Base-by-base conservation (phyloP, 2,329 filamentous ascomycete species). In the Colletotrichum gloeosporioides region DNA sequence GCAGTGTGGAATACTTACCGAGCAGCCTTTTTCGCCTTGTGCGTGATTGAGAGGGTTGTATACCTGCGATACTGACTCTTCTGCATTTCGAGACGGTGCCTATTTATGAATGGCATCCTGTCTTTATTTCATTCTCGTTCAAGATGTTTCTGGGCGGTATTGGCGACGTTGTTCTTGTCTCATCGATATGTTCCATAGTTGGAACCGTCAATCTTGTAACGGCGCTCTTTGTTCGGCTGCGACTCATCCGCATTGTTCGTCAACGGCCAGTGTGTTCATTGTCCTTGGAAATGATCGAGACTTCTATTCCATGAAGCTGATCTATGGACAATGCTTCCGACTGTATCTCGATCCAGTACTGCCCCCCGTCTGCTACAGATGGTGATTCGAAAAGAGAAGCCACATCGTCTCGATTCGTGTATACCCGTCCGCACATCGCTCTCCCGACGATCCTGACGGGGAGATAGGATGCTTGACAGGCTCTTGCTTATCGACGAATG, bases 71-170 rank as follows among this genome's bases (percentile, higher is more conserved):
- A 4, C 18, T 32, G 16, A 16, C 15, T 63, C 18, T 36, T 18
- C 59, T 13, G 25, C 55, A 18, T 44, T 6, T 29, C 15, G 16
- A 80, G 80, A 82, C 82, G 6, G 29, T 72, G 16, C 25, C 32
- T 65, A 49, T 69, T 55, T 55, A 75, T 70, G 53, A 34, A 29
- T n/a, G 13, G 55, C 18, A 13, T 63, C 15, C 18, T 74, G 44
- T 2, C 10, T 55, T 63, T 9, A 6, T 53, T 39, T 12, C 34
- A 36, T 15, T 70, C 36, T 16, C 9, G 25, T 8, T 18, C 57
- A 61, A 39, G 53, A 55, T 13, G 29, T 12, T 31, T 68, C 25
- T 73, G 63, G 39, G 73, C 63, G 16, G 25, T 25, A 53, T 57
- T 13, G 39, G 32, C 36, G 57, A 68, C 25, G 16, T 15, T 12